Evolutionary conservation across 73 alveolate species (phyloP).

Genomic region (Blepharisma japonicum): DNA sequence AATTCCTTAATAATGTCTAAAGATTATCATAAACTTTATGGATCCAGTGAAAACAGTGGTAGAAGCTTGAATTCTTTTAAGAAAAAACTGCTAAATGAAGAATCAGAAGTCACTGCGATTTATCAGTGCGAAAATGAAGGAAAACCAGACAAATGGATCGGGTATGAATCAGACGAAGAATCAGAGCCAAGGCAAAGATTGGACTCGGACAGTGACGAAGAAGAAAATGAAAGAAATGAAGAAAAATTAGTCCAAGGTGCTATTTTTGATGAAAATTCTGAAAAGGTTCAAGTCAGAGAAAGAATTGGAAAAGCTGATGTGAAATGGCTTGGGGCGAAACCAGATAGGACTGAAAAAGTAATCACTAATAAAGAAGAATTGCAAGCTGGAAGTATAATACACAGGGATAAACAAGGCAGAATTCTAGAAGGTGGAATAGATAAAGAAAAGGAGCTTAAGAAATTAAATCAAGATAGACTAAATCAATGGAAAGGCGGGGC

Average conservation of each 20-base stretch:
- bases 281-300: not conserved
- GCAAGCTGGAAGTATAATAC: not conserved
- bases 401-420: not conserved
- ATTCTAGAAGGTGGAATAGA: conserved; percentile 23
- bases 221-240: not conserved
- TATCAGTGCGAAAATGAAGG: not conserved
- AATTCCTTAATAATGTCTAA: no score
- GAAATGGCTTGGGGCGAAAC: conserved; percentile 2
- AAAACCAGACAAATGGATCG: conserved; percentile 11
- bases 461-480: conserved; percentile 45
- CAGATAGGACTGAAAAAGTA: not conserved
- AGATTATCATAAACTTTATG: no score
- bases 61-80: not conserved
- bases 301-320: not conserved
- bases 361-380: not conserved
- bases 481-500: conserved; percentile 55
- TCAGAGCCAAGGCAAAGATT: not conserved
- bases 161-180: not conserved
- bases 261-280: not conserved
- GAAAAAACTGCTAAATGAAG: not conserved
- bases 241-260: not conserved
- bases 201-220: conserved; percentile 12
- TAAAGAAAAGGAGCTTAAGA: conserved; percentile 15
- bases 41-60: not conserved
- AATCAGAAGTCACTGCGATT: not conserved